These are phyloP conservation scores for Dichomitus squalens DNA, from an alignment of 1,284 basidiomycete species.

Conservation along the genomic window DNA sequence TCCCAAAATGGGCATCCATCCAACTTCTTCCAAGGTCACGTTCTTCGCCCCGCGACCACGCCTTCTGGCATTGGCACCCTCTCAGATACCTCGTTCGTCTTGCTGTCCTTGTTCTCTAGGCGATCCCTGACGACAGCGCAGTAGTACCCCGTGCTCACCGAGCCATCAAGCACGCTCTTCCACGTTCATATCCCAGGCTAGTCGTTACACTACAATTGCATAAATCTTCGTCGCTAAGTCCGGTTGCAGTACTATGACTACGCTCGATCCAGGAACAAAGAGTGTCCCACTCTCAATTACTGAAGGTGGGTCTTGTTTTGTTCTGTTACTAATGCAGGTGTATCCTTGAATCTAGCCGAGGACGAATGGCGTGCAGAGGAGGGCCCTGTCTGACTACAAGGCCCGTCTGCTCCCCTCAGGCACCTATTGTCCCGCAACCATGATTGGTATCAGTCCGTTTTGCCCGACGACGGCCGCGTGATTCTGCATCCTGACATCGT, in stretches of 20 bases:
- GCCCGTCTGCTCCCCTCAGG: neutral
- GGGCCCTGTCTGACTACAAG: slow-evolving; percentile 1
- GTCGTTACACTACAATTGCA: neutral
- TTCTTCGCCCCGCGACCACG: neutral
- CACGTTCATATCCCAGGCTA: neutral
- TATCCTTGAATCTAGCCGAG: neutral
- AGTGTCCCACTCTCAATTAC: slow-evolving; percentile 43
- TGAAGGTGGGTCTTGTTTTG: slow-evolving; percentile 38
- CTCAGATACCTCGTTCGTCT: too few species aligned
- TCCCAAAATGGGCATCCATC: slow-evolving; percentile 25
- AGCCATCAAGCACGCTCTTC: too few species aligned
- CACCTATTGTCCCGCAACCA: neutral
- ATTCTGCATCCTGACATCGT: neutral
- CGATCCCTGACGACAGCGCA: too few species aligned
- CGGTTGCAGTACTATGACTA: slow-evolving; percentile 28
- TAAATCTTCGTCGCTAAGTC: too few species aligned
- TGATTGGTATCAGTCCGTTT: neutral
- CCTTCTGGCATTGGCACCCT: neutral
- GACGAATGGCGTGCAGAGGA: too few species aligned
- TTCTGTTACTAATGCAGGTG: neutral
- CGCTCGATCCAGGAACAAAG: slow-evolving; percentile 35
- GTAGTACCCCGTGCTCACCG: too few species aligned
- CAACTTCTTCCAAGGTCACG: neutral
- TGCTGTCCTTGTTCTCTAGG: too few species aligned
- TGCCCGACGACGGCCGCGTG: too few species aligned